Evolutionary conservation across 83 land plant species (phyloP).

Genomic region (Larix sibirica): DNA sequence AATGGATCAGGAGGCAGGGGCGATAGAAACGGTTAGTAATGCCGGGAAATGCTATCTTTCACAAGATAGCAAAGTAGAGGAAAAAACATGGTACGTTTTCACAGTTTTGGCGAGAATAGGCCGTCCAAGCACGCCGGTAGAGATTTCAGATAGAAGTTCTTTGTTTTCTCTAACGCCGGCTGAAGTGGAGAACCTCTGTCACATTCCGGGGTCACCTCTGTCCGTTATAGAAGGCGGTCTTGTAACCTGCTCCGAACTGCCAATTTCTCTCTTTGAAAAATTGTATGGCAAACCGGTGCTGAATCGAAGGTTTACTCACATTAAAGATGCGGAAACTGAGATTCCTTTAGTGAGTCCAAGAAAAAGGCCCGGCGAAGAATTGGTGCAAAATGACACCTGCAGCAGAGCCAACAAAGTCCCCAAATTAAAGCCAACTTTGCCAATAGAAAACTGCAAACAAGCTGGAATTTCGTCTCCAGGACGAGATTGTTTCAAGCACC

Average conservation of each 20-base stretch:
- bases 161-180: slow-evolving; percentile 17
- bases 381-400: background rate
- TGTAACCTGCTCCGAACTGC: slow-evolving; percentile 19
- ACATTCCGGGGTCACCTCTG: slow-evolving; percentile 36
- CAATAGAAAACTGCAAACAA: background rate
- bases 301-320: background rate
- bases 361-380: background rate
- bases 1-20: background rate
- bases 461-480: background rate
- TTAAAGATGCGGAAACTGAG: background rate
- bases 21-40: background rate
- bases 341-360: background rate
- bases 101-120: slow-evolving; percentile 29
- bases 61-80: background rate
- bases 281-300: background rate
- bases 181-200: slow-evolving; percentile 23
- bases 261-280: background rate
- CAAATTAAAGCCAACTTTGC: background rate
- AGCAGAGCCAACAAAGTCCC: background rate
- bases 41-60: background rate
- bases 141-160: slow-evolving; percentile 20
- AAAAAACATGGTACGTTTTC: slow-evolving; percentile 34
- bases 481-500: background rate
- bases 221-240: slow-evolving; percentile 2
- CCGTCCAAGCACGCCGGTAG: slow-evolving; percentile 26